Percentiles rank a stretch among this genome's conserved stretches.
Evolutionary conservation across 371 early-diverging fungal species (phyloP).

Genomic region (Parasitella parasitica): DNA sequence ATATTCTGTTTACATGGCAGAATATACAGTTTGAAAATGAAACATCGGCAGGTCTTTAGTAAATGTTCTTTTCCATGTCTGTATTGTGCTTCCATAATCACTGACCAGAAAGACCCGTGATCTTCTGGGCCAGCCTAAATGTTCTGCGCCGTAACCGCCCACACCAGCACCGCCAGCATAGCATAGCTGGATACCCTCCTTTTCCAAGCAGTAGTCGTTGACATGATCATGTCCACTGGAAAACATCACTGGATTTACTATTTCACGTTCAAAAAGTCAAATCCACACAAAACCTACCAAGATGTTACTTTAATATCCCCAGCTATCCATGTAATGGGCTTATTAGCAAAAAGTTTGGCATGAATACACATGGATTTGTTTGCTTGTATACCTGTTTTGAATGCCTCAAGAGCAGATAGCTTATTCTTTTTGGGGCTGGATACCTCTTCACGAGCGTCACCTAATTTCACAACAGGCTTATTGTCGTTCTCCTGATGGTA

Average conservation of each 20-base stretch:
- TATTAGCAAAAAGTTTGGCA: neutral
- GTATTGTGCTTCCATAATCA: slow-evolving; percentile 35
- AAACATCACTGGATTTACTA: neutral
- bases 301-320: slow-evolving; percentile 28
- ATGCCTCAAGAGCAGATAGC: slow-evolving; percentile 21
- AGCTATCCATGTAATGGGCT: slow-evolving; percentile 1
- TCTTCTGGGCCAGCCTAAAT: slow-evolving; percentile 46
- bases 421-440: slow-evolving; percentile 30
- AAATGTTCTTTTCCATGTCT: slow-evolving; percentile 53
- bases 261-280: neutral
- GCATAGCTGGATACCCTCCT: slow-evolving; percentile 45
- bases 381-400: slow-evolving; percentile 23
- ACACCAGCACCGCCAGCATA: slow-evolving; percentile 57
- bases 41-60: slow-evolving; percentile 38
- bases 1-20: too few species aligned
- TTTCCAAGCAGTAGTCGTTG: slow-evolving; percentile 54
- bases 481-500: slow-evolving; percentile 20
- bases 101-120: slow-evolving; percentile 47
- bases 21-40: slow-evolving; percentile 40
- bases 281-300: slow-evolving; percentile 25
- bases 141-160: slow-evolving; percentile 50
- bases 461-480: slow-evolving; percentile 23
- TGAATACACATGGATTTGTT: too few species aligned
- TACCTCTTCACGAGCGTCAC: slow-evolving; percentile 43
- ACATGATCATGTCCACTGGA: slow-evolving; percentile 54